A percentile compares a stretch with the other conserved stretches of the same genome.
Evolutionary conservation across 2,329 filamentous ascomycete genomes (phyloP).

Genomic region (Ascochyta clinopodiicola): DNA sequence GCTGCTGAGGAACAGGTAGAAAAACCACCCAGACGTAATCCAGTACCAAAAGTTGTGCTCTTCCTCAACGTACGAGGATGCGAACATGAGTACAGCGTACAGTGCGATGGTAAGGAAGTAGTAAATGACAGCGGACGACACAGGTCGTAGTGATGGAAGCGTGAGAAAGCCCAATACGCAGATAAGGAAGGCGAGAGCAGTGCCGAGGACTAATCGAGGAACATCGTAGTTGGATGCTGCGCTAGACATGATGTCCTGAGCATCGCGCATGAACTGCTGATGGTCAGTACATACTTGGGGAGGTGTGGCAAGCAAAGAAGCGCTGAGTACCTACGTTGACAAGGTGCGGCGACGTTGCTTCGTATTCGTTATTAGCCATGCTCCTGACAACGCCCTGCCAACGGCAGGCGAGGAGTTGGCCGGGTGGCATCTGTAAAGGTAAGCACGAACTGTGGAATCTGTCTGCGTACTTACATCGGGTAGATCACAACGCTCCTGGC

Average conservation of each 20-base stretch:
- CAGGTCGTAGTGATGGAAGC: constrained; percentile 49
- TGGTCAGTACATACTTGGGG: constrained; percentile 10
- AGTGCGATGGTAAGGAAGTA: constrained; percentile 46
- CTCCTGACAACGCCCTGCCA: constrained; percentile 60
- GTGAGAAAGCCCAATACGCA: constrained; percentile 47
- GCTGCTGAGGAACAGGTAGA: constrained; percentile 55
- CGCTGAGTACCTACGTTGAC: constrained; percentile 43
- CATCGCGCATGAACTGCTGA: constrained; percentile 67
- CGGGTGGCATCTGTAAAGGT: constrained; percentile 24
- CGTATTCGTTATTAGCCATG: constrained; percentile 10
- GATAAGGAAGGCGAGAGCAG: constrained; percentile 53
- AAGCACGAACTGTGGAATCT: background rate
- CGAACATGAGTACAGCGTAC: constrained; percentile 94
- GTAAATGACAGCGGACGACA: constrained; percentile 58
- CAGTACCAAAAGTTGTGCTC: constrained; percentile 99
- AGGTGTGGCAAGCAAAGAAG: background rate
- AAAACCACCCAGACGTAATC: constrained; percentile 73
- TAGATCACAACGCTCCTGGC: background rate
- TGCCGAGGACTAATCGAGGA: constrained; percentile 61
- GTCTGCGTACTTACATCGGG: background rate
- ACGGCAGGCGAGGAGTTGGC: constrained; percentile 66
- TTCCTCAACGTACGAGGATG: constrained; percentile 96
- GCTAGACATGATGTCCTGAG: constrained; percentile 82
- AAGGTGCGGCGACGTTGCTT: constrained; percentile 28
- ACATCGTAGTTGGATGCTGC: constrained; percentile 94